Evolutionary conservation across 164 flowering plant genomes (phyloP), one percentile per base, ranked within the genome.

Genomic region (Taxillus chinensis): DNA sequence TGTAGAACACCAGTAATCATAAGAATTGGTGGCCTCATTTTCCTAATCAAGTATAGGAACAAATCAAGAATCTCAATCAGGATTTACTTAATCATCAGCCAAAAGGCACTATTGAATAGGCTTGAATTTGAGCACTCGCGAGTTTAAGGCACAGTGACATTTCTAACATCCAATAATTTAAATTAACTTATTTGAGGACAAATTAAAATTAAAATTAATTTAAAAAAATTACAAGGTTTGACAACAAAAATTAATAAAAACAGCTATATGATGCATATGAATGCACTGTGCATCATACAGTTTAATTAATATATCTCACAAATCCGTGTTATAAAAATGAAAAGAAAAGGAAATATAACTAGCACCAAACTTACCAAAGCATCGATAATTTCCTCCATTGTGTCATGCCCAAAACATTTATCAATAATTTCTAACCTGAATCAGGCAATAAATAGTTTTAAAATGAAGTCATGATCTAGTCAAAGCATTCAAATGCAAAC

Each of bases 311-410:
- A 27, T 27, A 27, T 27, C 27, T 27, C 27, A 27, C 27, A 27
- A 27, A 27, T 27, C 27, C 27, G 2, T 27, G 46, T 43, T 43
- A 43, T 9, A 43, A 43, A 43, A 5, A 2, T 43, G 46, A 5
- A 6, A 43, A 52, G 40, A 10, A 38, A 43, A 53, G 5, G 27
- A 64, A 45, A 54, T 37, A 42, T 11, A 40, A 61, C 8, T 38
- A 8, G 10, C 54, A n/a, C 52, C 38, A 64, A 57, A 62, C 89
- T 83, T 79, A 92, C 98, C 92, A 92, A 46, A 66, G 96, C 86
- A 67, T 80, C 84, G 61, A 89, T 64, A 61, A 92, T 92, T 75
- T 89, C 98, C 73, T 92, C 98, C 59, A 89, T 84, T 3, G 98
- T 83, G 64, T 83, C 96, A 65, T 74, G 87, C 76, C 90, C 40